These are phyloP conservation scores for Arachis hypogaea DNA, from an alignment of 306 rosid genomes.

Conservation along the genomic window DNA sequence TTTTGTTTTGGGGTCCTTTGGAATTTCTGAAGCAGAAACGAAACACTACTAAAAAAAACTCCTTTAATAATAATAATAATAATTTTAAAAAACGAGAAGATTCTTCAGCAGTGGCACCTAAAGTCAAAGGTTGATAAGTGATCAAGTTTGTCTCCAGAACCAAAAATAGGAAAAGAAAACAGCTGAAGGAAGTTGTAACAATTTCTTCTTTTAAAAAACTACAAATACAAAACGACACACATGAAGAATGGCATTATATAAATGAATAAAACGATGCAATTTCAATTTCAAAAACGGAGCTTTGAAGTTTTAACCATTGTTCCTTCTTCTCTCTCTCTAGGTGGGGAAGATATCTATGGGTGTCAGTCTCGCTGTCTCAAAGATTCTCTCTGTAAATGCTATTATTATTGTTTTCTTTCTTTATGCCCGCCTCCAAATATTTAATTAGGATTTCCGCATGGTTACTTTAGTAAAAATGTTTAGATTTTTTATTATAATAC, in stretches of 20 bases:
- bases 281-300: slow-evolving; percentile 60
- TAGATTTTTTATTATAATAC: too few relatives aligned
- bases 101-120: slow-evolving; percentile 19
- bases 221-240: slow-evolving; percentile 36
- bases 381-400: slow-evolving; percentile 48
- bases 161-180: not conserved
- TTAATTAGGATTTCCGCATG: too few relatives aligned
- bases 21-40: too few relatives aligned
- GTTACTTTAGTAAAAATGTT: too few relatives aligned
- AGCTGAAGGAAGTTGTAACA: slow-evolving; percentile 3
- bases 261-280: slow-evolving; percentile 23
- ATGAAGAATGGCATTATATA: not conserved
- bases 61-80: not conserved
- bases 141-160: slow-evolving; percentile 1
- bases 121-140: slow-evolving; percentile 21
- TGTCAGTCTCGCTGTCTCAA: slow-evolving; percentile 53
- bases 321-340: slow-evolving; percentile 37
- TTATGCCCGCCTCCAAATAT: too few relatives aligned
- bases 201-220: slow-evolving; percentile 1
- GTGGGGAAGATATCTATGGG: slow-evolving; percentile 35
- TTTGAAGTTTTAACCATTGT: slow-evolving; percentile 7
- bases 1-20: too few relatives aligned
- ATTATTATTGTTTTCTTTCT: not conserved
- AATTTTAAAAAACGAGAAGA: slow-evolving; percentile 17
- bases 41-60: not conserved